A percentile compares a stretch with the other conserved stretches of the same genome.
Evolutionary conservation across 2,329 filamentous ascomycete species (phyloP).

Genomic region (Nemania sp.): DNA sequence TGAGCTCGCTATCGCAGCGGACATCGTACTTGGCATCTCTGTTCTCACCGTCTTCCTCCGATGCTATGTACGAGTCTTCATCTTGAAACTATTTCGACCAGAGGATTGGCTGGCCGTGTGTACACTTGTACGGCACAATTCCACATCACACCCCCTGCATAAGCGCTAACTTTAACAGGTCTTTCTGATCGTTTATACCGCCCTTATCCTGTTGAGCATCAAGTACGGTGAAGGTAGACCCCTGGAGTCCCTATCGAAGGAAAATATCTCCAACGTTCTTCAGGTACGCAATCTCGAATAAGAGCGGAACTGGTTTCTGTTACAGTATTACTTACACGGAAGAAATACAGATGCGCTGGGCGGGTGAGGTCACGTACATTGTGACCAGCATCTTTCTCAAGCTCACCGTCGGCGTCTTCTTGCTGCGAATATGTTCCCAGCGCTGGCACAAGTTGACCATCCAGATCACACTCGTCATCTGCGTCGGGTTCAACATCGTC

Average conservation of each 20-base stretch:
- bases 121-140: conserved; percentile 30
- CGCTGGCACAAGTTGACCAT: conserved; percentile 44
- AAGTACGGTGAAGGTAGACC: conserved; percentile 33
- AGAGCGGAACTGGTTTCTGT: too few relatives aligned
- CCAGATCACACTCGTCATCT: conserved; percentile 39
- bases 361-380: conserved; percentile 46
- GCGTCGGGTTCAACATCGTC: conserved; percentile 42
- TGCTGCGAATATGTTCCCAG: conserved; percentile 45
- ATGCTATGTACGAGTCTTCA: conserved; percentile 35
- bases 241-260: conserved; percentile 22
- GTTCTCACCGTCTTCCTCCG: conserved; percentile 33
- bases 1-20: conserved; percentile 29
- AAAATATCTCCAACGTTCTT: conserved; percentile 31
- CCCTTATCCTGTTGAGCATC: conserved; percentile 31
- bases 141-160: background rate
- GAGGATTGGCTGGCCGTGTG: conserved; percentile 37
- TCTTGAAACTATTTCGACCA: conserved; percentile 33
- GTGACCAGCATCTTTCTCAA: conserved; percentile 46
- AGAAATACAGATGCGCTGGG: conserved; percentile 39
- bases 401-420: conserved; percentile 46
- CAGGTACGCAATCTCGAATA: conserved; percentile 25
- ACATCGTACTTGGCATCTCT: conserved; percentile 29
- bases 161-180: conserved; percentile 26
- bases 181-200: conserved; percentile 29
- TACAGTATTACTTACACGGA: background rate